Evolutionary conservation across 352 stramenopile genomes (phyloP).

Genomic region (Pythium chondricola): DNA sequence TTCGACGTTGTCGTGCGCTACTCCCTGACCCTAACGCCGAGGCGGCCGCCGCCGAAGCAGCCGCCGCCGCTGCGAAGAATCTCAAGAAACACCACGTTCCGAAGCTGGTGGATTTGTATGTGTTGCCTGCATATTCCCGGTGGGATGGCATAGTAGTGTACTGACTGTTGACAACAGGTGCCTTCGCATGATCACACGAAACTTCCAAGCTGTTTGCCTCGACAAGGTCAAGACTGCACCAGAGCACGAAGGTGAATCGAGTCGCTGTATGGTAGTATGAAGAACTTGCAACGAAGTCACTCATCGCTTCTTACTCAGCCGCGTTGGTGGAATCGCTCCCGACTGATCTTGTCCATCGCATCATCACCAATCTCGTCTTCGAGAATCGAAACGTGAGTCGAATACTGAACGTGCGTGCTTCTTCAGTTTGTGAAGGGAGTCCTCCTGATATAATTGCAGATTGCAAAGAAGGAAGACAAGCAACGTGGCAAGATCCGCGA

Average conservation of each 20-base stretch:
- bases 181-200: conserved; percentile 49
- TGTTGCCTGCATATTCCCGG: not conserved
- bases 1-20: conserved; percentile 47
- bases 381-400: conserved; percentile 49
- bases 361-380: conserved; percentile 56
- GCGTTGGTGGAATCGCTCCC: conserved; percentile 61
- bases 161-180: conserved; percentile 27
- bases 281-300: too few species aligned
- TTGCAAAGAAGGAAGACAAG: conserved; percentile 32
- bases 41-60: conserved; percentile 11
- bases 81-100: conserved; percentile 31
- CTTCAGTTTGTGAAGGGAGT: not conserved
- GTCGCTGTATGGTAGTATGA: not conserved
- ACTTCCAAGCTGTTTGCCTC: conserved; percentile 66
- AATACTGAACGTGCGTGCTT: not conserved
- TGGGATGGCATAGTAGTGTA: not conserved
- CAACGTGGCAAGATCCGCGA: conserved; percentile 21
- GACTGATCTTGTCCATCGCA: conserved; percentile 52
- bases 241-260: conserved; percentile 45
- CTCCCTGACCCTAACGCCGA: conserved; percentile 22
- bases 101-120: conserved; percentile 56
- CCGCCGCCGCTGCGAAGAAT: conserved; percentile 10
- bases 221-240: conserved; percentile 50
- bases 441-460: conserved; percentile 14
- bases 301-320: conserved; percentile 17